These are phyloP conservation scores for Ramularia collo-cygni DNA, from an alignment of 2,329 filamentous ascomycete species.

Conservation along the genomic window DNA sequence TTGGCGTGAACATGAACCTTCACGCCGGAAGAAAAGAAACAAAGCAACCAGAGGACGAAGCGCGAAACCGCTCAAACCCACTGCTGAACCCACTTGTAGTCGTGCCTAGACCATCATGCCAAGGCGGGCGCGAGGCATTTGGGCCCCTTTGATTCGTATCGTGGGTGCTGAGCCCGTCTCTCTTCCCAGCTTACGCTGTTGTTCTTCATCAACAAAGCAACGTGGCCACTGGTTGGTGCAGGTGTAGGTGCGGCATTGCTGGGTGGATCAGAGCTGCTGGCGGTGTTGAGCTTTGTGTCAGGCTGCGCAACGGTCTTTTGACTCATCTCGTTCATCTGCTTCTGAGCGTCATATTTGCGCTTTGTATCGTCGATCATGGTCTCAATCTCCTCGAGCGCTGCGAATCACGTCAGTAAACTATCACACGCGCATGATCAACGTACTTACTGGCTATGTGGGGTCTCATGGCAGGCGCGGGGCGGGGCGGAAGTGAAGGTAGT, in stretches of 20 bases:
- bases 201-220: background rate
- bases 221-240: background rate
- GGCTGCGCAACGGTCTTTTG: too few relatives aligned
- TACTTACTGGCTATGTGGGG: too few relatives aligned
- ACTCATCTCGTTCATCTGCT: background rate
- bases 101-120: too few relatives aligned
- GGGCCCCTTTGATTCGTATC: background rate
- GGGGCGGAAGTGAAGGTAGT: too few relatives aligned
- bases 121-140: too few relatives aligned
- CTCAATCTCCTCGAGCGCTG: background rate
- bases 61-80: too few relatives aligned
- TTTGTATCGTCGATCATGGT: background rate
- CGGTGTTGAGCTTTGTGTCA: slow-evolving; percentile 1
- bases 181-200: background rate
- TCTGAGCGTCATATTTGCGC: background rate
- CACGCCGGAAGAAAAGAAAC: too few relatives aligned
- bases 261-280: background rate
- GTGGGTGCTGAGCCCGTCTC: background rate
- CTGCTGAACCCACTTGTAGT: too few relatives aligned
- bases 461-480: too few relatives aligned
- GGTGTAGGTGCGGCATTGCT: background rate
- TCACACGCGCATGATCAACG: too few relatives aligned
- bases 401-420: background rate
- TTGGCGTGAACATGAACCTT: too few relatives aligned
- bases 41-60: too few relatives aligned